Percentiles rank a stretch among this genome's conserved stretches.
Conservation (phyloP, 768 basidiomycete genomes). For the Lentinus tigrinus region DNA sequence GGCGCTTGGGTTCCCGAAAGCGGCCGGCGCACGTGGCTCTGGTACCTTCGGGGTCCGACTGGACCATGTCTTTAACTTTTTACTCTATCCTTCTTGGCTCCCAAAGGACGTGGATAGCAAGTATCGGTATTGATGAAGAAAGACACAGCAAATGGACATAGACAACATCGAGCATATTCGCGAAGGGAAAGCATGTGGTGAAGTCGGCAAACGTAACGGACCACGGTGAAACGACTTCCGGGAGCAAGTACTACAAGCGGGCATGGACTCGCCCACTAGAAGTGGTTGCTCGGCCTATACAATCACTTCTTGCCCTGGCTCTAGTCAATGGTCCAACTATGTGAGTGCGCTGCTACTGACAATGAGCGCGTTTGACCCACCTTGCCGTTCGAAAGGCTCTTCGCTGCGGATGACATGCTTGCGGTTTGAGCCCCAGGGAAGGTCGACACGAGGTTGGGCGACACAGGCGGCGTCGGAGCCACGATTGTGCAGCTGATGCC, state of each 20-base stretch:
- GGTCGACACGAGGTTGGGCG: background rate
- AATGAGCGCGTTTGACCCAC: background rate
- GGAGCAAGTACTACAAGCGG: too few species aligned
- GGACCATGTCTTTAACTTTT: background rate
- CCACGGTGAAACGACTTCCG: background rate
- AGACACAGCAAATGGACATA: too few species aligned
- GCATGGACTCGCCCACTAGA: too few species aligned
- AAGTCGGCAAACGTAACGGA: background rate
- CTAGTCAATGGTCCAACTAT: background rate
- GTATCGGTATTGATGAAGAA: too few species aligned
- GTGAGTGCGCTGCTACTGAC: background rate
- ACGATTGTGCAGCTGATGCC: background rate
- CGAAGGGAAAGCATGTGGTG: too few species aligned
- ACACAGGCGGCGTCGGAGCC: background rate
- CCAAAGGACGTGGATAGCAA: too few species aligned
- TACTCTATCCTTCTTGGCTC: too few species aligned
- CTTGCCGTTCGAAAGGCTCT: background rate
- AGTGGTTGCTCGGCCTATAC: too few species aligned
- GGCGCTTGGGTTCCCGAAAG: background rate
- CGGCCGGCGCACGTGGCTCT: background rate
- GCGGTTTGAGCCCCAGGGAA: background rate
- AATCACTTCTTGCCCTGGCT: background rate
- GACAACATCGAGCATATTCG: too few species aligned
- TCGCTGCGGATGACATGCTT: background rate
- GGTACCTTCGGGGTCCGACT: background rate